Percentiles rank a stretch among this genome's conserved stretches.
These are phyloP conservation scores for Trametes versicolor DNA, from an alignment of 1,284 basidiomycete species.

Conservation along the genomic window DNA sequence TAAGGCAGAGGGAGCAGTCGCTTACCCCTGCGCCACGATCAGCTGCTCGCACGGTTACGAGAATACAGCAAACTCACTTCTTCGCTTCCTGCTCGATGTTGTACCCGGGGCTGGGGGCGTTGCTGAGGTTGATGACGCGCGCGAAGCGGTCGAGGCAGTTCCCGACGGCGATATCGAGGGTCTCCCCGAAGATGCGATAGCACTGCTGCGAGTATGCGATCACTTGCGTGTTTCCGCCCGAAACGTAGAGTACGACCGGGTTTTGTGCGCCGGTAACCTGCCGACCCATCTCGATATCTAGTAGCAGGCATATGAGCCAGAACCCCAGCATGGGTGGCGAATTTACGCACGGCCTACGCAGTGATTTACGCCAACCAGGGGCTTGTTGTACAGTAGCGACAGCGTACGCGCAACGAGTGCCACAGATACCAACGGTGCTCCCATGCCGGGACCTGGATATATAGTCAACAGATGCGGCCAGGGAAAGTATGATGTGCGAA, in stretches of 20 bases:
- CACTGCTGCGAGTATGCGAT: slow-evolving; percentile 98
- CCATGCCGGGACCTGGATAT: slow-evolving; percentile 93
- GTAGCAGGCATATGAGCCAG: background rate
- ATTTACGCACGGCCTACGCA: slow-evolving; percentile 91
- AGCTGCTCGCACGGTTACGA: slow-evolving; percentile 10
- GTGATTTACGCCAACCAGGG: slow-evolving; percentile 97
- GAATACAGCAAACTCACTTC: slow-evolving; percentile 56
- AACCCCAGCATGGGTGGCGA: background rate
- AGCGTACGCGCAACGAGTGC: slow-evolving; percentile 96
- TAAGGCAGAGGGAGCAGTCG: slow-evolving; percentile 90
- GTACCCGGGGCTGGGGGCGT: slow-evolving; percentile 97
- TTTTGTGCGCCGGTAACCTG: slow-evolving; percentile 95
- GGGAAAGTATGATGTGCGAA: slow-evolving; percentile 39
- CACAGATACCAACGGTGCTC: slow-evolving; percentile 94
- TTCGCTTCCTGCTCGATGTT: slow-evolving; percentile 98
- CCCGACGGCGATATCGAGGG: slow-evolving; percentile 98
- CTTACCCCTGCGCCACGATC: slow-evolving; percentile 61
- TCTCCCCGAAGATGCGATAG: slow-evolving; percentile 99
- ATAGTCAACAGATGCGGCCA: slow-evolving; percentile 7
- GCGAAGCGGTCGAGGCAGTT: slow-evolving; percentile 99
- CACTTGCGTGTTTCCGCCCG: slow-evolving; percentile 98
- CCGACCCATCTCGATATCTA: slow-evolving; percentile 99
- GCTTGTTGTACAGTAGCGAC: slow-evolving; percentile 89
- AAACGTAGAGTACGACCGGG: slow-evolving; percentile 98
- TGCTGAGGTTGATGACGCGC: slow-evolving; percentile 93